Evolutionary conservation across 805 yeast species (phyloP).

Genomic region (Yarrowia sp.): DNA sequence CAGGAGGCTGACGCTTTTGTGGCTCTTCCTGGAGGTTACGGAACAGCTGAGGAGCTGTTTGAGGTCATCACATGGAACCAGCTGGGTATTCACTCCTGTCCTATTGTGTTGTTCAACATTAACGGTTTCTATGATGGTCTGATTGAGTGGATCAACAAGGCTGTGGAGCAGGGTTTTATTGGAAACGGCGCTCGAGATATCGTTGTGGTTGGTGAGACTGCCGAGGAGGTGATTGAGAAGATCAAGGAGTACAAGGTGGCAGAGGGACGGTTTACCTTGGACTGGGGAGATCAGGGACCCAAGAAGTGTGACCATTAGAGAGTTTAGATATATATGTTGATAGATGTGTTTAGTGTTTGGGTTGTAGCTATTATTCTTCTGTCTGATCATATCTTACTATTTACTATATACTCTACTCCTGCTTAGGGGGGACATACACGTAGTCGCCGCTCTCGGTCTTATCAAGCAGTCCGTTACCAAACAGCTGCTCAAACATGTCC

Average conservation of each 20-base stretch:
- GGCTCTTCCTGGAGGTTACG: conserved; percentile 91
- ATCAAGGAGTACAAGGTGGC: conserved; percentile 64
- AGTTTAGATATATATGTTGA: not conserved
- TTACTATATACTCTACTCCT: conserved; percentile 18
- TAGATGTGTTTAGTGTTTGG: not conserved
- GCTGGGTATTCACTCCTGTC: conserved; percentile 79
- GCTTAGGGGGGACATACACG: conserved; percentile 33
- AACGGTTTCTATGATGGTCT: conserved; percentile 78
- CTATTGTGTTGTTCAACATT: conserved; percentile 72
- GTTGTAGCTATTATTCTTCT: not conserved
- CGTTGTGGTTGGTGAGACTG: conserved; percentile 63
- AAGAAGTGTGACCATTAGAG: conserved; percentile 19
- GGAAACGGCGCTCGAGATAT: conserved; percentile 64
- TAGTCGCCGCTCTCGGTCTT: conserved; percentile 60
- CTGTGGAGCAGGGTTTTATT: conserved; percentile 67
- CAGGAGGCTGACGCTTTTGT: conserved; percentile 81
- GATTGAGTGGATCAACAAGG: conserved; percentile 56
- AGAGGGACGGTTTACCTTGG: conserved; percentile 68
- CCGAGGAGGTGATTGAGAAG: conserved; percentile 63
- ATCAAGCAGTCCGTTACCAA: conserved; percentile 65
- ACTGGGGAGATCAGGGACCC: conserved; percentile 50
- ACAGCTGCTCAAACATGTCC: conserved; percentile 74
- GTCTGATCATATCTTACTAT: not conserved
- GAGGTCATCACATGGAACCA: conserved; percentile 91
- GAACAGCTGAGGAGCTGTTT: conserved; percentile 84